Evolutionary conservation across 2,329 filamentous ascomycete genomes (phyloP), one percentile per base, ranked within the genome.

Genomic region (Trichothecium sympodiale): DNA sequence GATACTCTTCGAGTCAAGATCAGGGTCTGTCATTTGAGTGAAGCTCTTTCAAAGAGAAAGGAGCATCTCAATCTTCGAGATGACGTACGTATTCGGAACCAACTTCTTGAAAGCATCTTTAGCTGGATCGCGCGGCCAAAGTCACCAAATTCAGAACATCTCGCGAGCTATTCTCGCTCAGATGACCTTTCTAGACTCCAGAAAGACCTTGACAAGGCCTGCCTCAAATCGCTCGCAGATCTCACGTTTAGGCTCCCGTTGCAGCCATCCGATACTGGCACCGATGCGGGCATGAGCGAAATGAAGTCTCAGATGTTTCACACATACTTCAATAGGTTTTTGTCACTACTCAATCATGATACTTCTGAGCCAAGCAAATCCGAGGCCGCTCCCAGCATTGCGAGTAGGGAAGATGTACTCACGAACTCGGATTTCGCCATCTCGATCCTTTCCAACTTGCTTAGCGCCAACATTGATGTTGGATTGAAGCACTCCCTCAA

Each of bases 221-320:
- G 76, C 44, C 59, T 83, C 8, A 73, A 68, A 43, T 74, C 74
- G 29, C 62, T 83, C n/a, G 71, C 76, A 4, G 74, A 77, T 44
- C 61, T 83, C 17, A 80, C 78, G 0, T 80, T 74, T 49, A 71
- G 77, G 9, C 60, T 83, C 4, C 77, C 78, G 13, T 58, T 83
- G 12, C 78, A 82, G 43, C 75, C 77, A 2, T 68, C 69, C 2
- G 77, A 82, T 35, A 73, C 71, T 5, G 74, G 79, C 43, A 75
- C 67, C 10, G 78, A 83, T 54, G 76, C 73, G 2, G 73, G 76
- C 31, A 76, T 73, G 36, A 80, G 75, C 43, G 78, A 81, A 52
- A 64, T 78, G 35, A 82, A 82, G 49, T 78, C 74, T 1, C 73
- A 81, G 46, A 77, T 82, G 70, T 83, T 83, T 47, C 75, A 80